These are phyloP conservation scores for Casuarina glauca DNA, from an alignment of 306 rosid species.

Conservation along the genomic window DNA sequence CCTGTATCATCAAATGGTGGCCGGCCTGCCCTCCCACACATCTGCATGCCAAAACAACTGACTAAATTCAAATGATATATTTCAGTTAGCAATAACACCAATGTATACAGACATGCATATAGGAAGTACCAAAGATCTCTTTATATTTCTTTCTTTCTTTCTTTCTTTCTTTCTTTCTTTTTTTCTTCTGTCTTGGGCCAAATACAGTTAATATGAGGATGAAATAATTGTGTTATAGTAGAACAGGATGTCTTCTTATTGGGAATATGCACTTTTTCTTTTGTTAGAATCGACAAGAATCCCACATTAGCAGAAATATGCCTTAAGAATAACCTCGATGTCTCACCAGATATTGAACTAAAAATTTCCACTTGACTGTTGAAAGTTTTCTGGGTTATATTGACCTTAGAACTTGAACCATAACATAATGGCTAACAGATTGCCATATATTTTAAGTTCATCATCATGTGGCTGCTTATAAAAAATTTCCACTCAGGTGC, in stretches of 20 bases:
- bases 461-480: neutral
- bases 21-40: constrained; percentile 98
- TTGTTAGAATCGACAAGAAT: neutral
- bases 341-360: neutral
- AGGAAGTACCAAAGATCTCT: neutral
- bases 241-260: neutral
- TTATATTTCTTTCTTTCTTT: neutral
- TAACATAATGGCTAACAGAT: constrained; percentile 11
- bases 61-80: neutral
- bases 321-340: constrained; percentile 1
- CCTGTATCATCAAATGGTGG: constrained; percentile 99
- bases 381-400: constrained; percentile 16
- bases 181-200: neutral
- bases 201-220: constrained; percentile 1
- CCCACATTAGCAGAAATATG: neutral
- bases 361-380: neutral
- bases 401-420: constrained; percentile 8
- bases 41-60: constrained; percentile 44
- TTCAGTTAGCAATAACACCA: constrained; percentile 2
- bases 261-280: neutral
- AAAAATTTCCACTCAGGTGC: neutral
- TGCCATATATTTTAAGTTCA: neutral
- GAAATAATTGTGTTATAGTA: neutral
- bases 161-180: neutral
- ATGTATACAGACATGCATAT: neutral